Evolutionary conservation across 75 land plant species (phyloP), one percentile per base, ranked within the genome.

Genomic region (Ceratopteris richardii): DNA sequence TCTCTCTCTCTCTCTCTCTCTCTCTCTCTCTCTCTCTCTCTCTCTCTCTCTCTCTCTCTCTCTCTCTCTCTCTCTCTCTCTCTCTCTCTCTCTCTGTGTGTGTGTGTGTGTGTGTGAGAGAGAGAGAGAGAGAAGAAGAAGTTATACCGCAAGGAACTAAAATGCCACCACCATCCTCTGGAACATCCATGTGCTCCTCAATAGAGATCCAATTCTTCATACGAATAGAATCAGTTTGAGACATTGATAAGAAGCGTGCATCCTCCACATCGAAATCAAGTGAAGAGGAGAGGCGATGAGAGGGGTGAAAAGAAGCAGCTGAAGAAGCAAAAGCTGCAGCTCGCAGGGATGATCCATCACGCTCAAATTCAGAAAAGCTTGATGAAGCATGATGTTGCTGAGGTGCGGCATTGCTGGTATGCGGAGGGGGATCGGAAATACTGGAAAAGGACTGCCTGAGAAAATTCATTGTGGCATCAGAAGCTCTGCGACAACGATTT

Each of bases 101-200:
- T 14, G n/a, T n/a, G n/a, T n/a, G n/a, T 14, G 14, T 40, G 12
- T 14, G 12, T 40, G 14, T 40, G 42, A 14, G 14, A 9, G 14
- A 40, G 12, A 40, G 14, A 20, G 14, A 46, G 12, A 20, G 17
- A 46, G 4, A 20, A 46, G 1, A 20, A 4, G 21, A 46, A n/a
- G 4, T 7, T 17, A 3, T 46, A 46, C 74, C 59, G 42, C 44
- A 56, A 18, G 74, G 74, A 21, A 72, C 36, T 18, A 72, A 51
- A 55, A 72, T 64, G 57, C 70, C 48, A n/a, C 74, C 74, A 7
- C 59, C 74, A 31, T 58, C 64, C n/a, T 41, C 31, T 10, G 46
- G 58, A 18, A 72, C 62, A 58, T 72, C 69, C 24, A 61, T 30
- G 57, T 72, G 74, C 14, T 57, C 74, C 61, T 72, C 61, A 22